A percentile compares a stretch with the other conserved stretches of the same genome.
These are phyloP conservation scores for Gillenia trifoliata DNA, from an alignment of 306 rosid species.

Conservation along the genomic window DNA sequence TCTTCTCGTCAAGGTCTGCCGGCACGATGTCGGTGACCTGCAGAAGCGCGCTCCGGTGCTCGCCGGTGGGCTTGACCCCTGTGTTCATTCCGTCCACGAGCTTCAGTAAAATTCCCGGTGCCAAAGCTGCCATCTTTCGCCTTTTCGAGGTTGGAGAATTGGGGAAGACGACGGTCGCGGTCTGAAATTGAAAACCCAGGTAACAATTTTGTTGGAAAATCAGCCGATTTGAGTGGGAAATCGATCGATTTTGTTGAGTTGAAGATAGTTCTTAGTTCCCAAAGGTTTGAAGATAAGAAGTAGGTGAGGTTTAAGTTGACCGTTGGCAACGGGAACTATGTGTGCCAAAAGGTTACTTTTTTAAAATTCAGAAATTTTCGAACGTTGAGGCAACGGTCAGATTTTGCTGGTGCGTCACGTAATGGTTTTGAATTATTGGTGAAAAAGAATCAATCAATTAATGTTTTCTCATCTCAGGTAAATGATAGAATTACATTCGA, in stretches of 20 bases:
- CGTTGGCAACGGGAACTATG: constrained; percentile 53
- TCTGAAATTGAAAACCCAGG: neutral
- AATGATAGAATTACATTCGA: neutral
- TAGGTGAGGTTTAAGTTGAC: constrained; percentile 13
- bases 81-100: constrained; percentile 68
- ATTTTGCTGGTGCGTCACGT: constrained; percentile 12
- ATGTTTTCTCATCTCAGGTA: neutral
- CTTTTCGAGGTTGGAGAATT: neutral
- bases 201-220: neutral
- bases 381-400: constrained; percentile 64
- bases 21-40: constrained; percentile 94
- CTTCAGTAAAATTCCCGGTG: constrained; percentile 79
- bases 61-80: constrained; percentile 65
- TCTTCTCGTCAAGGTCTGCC: constrained; percentile 80
- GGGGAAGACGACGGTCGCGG: neutral
- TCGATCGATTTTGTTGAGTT: neutral
- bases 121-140: constrained; percentile 61
- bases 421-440: neutral
- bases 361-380: constrained; percentile 27
- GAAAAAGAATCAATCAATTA: neutral
- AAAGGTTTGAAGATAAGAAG: neutral
- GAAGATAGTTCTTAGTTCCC: neutral
- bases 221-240: neutral
- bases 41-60: constrained; percentile 74
- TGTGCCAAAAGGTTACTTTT: constrained; percentile 12